Conservation (phyloP, 768 basidiomycete species). For the Tricholoma sp. region DNA sequence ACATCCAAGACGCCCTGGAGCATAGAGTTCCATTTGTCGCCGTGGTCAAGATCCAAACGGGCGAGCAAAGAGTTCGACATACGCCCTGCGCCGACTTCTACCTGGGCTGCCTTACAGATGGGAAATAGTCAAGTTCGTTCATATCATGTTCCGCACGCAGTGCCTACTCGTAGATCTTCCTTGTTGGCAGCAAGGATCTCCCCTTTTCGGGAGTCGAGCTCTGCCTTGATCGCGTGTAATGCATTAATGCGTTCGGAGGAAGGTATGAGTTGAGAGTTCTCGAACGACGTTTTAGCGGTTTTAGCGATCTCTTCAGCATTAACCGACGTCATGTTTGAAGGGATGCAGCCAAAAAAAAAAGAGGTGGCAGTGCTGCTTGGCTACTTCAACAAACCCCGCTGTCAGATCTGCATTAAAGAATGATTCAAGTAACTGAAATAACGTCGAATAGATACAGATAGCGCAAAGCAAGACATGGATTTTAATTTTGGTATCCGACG, state of each 20-base stretch:
- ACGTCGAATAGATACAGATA: too few species aligned
- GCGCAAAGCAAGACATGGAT: slow-evolving; percentile 15
- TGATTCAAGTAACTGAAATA: not conserved
- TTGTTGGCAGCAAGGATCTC: slow-evolving; percentile 78
- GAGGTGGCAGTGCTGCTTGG: too few species aligned
- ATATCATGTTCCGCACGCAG: not conserved
- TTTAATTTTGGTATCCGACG: slow-evolving; percentile 13
- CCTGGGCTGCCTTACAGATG: slow-evolving; percentile 59
- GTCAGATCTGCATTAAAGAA: not conserved
- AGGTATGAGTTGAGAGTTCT: slow-evolving; percentile 77
- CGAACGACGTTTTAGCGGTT: slow-evolving; percentile 79
- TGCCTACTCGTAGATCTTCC: slow-evolving; percentile 68
- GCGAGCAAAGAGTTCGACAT: slow-evolving; percentile 84
- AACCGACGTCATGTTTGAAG: slow-evolving; percentile 15
- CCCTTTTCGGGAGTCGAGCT: slow-evolving; percentile 59
- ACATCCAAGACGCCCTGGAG: slow-evolving; percentile 87
- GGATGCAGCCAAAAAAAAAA: too few species aligned
- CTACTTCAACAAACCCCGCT: too few species aligned
- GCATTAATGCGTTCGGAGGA: slow-evolving; percentile 66
- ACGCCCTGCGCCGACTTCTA: slow-evolving; percentile 74
- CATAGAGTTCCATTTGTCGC: slow-evolving; percentile 94
- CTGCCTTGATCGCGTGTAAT: slow-evolving; percentile 60
- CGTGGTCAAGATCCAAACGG: slow-evolving; percentile 71
- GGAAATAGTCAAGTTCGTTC: slow-evolving; percentile 1
- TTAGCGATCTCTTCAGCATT: slow-evolving; percentile 62